Percentiles rank a stretch among this genome's conserved stretches.
phyloP scores from a whole-genome alignment of 352 stramenopile species.

The Aphanomyces invadans region DNA sequence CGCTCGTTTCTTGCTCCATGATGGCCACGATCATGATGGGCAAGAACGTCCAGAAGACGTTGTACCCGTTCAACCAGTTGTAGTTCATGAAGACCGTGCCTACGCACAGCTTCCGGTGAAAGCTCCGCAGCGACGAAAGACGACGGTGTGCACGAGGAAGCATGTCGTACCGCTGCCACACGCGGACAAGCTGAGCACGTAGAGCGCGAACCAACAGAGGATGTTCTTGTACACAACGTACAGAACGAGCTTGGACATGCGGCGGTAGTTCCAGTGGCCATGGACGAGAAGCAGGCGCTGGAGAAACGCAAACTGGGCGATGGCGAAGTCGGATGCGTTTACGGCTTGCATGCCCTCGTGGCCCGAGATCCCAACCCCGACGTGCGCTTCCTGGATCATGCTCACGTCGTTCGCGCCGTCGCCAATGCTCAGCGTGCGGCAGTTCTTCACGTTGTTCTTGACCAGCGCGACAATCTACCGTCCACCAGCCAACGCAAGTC shows the following conservation, averaged over 20 bases:
- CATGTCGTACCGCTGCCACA: slow-evolving; percentile 42
- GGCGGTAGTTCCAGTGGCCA: slow-evolving; percentile 97
- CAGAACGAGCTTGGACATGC: slow-evolving; percentile 92
- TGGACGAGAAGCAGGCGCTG: slow-evolving; percentile 95
- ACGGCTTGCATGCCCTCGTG: slow-evolving; percentile 99
- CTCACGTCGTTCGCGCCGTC: slow-evolving; percentile 99
- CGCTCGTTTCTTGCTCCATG: slow-evolving; percentile 74
- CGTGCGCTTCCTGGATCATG: slow-evolving; percentile 99
- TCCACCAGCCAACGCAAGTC: not conserved
- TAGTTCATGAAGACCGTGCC: slow-evolving; percentile 80
- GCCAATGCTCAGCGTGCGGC: slow-evolving; percentile 92
- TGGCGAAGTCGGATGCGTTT: slow-evolving; percentile 96
- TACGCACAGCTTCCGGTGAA: too few relatives aligned
- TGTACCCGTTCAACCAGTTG: slow-evolving; percentile 92
- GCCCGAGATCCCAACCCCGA: slow-evolving; percentile 97
- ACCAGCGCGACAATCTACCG: slow-evolving; percentile 64
- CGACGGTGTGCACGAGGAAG: too few relatives aligned
- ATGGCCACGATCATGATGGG: slow-evolving; percentile 84
- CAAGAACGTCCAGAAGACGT: slow-evolving; percentile 93
- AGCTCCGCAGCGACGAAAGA: too few relatives aligned
- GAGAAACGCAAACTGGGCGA: slow-evolving; percentile 97
- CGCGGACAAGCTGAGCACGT: slow-evolving; percentile 83
- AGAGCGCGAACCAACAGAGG: slow-evolving; percentile 70
- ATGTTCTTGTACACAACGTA: slow-evolving; percentile 99
- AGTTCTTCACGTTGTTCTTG: slow-evolving; percentile 76